Evolutionary conservation across 768 basidiomycete genomes (phyloP).

Genomic region (Cystobasidium onofrii): DNA sequence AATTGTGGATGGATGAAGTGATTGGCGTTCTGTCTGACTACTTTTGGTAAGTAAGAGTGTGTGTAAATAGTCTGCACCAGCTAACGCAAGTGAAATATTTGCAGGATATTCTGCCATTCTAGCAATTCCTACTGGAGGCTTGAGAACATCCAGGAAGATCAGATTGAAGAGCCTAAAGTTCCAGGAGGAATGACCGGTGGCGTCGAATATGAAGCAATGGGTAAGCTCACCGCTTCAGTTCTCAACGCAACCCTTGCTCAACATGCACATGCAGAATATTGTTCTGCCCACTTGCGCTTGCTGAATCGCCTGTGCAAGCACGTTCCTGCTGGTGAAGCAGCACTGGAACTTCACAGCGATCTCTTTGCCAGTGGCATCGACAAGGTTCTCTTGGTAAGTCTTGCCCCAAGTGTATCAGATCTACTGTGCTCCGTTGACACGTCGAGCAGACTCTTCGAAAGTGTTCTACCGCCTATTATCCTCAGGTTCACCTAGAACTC

Average conservation of each 20-base stretch:
- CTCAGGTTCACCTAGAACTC: constrained; percentile 85
- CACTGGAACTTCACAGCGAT: constrained; percentile 73
- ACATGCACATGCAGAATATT: constrained; percentile 48
- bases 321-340: constrained; percentile 62
- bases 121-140: constrained; percentile 86
- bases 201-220: constrained; percentile 95
- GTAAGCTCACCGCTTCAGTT: constrained; percentile 52
- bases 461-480: constrained; percentile 89
- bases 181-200: constrained; percentile 98
- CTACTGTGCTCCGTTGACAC: not conserved
- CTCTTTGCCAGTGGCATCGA: constrained; percentile 87
- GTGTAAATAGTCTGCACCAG: not conserved
- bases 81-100: constrained; percentile 49
- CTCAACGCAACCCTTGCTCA: not conserved
- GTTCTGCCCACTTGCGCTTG: constrained; percentile 72
- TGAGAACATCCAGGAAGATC: constrained; percentile 68
- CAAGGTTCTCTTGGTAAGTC: constrained; percentile 70
- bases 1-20: constrained; percentile 70
- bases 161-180: constrained; percentile 81
- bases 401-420: not conserved
- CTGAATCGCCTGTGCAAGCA: constrained; percentile 68
- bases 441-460: constrained; percentile 78
- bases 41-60: constrained; percentile 43
- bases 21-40: constrained; percentile 79
- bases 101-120: constrained; percentile 95